These are phyloP conservation scores for Clathrospora elynae DNA, from an alignment of 2,329 filamentous ascomycete species.

Conservation along the genomic window DNA sequence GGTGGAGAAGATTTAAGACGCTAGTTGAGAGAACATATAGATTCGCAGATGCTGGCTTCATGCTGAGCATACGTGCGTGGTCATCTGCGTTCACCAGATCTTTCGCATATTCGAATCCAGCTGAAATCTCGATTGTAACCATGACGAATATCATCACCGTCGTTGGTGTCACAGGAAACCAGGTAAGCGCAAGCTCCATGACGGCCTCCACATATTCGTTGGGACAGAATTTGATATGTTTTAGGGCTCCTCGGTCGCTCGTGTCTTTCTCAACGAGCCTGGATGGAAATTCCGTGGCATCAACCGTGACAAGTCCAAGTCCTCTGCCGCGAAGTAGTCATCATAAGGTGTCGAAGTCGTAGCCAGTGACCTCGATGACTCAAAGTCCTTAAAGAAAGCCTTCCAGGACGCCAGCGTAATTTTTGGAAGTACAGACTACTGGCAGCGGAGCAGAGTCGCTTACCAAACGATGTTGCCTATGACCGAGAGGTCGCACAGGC, in stretches of 20 bases:
- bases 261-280: conserved; percentile 28
- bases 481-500: conserved; percentile 47
- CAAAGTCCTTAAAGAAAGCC: conserved; percentile 17
- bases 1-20: too few species aligned
- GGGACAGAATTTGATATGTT: neutral
- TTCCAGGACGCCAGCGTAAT: conserved; percentile 34
- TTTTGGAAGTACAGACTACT: conserved; percentile 52
- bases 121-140: neutral
- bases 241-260: conserved; percentile 29
- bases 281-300: conserved; percentile 44
- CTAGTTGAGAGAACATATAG: too few species aligned
- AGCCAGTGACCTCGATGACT: conserved; percentile 20
- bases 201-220: neutral
- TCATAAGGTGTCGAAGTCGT: conserved; percentile 27
- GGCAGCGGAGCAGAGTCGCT: conserved; percentile 34
- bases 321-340: conserved; percentile 40
- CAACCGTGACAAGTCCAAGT: conserved; percentile 51
- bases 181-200: conserved; percentile 11
- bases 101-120: neutral
- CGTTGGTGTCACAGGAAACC: conserved; percentile 26
- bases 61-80: too few species aligned
- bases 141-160: conserved; percentile 26
- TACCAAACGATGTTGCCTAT: conserved; percentile 42
- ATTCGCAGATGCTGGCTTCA: too few species aligned
- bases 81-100: neutral